Evolutionary conservation across 192 early-diverging fungal species (phyloP), one percentile per base, ranked within the genome.

Genomic region (Coemansia sp.): DNA sequence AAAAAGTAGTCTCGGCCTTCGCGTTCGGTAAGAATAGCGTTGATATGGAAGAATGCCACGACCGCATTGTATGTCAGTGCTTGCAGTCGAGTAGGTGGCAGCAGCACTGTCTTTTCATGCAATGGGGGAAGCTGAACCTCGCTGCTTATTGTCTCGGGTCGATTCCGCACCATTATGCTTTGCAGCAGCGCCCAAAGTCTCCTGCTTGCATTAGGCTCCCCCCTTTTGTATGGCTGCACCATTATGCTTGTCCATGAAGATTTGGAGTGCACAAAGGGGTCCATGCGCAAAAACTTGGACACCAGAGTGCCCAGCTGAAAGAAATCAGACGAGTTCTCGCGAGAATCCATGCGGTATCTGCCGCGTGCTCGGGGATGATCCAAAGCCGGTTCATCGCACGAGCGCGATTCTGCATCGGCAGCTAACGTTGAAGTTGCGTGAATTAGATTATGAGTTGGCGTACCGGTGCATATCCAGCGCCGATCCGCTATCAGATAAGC

Each of bases 381-480:
- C 36, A 10, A 16, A 45, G 32, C 30, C 0, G 31, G 18, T 31
- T 21, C 30, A n/a, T n/a, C 12, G 1, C 32, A 26, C 12, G 12
- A 23, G 23, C 21, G 40, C 15, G 1, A 20, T 32, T 42, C 56
- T 14, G 20, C 11, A 38, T 54, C 52, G 20, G 52, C 12, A 36
- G 51, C 21, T 28, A 68, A 44, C 32, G 58, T 59, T 1, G 73
- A 69, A 16, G 73, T 76, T 12, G 82, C 69, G 17, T 85, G 80
- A 3, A 79, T 81, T 14, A 87, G 65, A 53, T 85, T 84, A n/a
- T 80, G 71, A 0, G 83, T 85, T 20, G 85, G 82, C 7, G 84
- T 85, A 42, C 87, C 87, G 1, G 87, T 91, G 66, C 88, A 89
- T 4, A 87, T 79, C 90, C 90, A 93, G 64, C 80, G 58, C 14